phyloP scores from a whole-genome alignment of 352 stramenopile species.

The Pythium vanterpoolii region DNA sequence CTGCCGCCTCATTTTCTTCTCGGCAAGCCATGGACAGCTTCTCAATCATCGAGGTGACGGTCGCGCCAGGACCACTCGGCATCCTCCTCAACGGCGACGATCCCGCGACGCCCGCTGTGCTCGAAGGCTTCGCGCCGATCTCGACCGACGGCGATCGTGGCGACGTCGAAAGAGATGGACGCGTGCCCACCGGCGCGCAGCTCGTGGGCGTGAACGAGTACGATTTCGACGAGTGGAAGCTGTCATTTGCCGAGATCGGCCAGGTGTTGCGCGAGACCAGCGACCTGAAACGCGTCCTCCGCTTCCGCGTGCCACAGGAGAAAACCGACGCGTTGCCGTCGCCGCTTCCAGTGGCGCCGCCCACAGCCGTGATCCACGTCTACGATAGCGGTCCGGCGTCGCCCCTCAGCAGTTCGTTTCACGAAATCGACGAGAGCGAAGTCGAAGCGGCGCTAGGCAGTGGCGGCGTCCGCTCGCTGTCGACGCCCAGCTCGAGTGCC shows the following conservation, averaged over 20 bases:
- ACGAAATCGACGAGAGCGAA: slow-evolving; percentile 28
- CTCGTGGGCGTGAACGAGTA: slow-evolving; percentile 63
- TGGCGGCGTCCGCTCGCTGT: slow-evolving; percentile 1
- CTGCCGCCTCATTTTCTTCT: not conserved
- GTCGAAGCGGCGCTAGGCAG: slow-evolving; percentile 17
- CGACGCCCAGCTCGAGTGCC: slow-evolving; percentile 8
- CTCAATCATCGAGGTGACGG: slow-evolving; percentile 38
- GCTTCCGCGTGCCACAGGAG: slow-evolving; percentile 37
- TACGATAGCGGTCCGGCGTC: not conserved
- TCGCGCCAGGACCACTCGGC: slow-evolving; percentile 57
- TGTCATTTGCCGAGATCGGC: slow-evolving; percentile 56
- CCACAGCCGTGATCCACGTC: not conserved
- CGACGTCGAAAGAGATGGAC: slow-evolving; percentile 41
- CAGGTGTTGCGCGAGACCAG: slow-evolving; percentile 51
- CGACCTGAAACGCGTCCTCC: slow-evolving; percentile 43
- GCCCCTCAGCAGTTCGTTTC: slow-evolving; percentile 20
- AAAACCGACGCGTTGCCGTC: not conserved
- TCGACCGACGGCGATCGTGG: slow-evolving; percentile 35
- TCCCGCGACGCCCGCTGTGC: slow-evolving; percentile 31
- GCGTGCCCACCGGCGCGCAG: slow-evolving; percentile 37
- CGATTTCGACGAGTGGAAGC: slow-evolving; percentile 40
- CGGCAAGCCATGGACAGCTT: slow-evolving; percentile 6
- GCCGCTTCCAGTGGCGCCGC: not conserved
- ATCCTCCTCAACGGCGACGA: slow-evolving; percentile 60
- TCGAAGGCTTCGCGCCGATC: slow-evolving; percentile 63